phyloP scores from a whole-genome alignment of 495 filamentous ascomycete genomes.

The Thozetella sp. region DNA sequence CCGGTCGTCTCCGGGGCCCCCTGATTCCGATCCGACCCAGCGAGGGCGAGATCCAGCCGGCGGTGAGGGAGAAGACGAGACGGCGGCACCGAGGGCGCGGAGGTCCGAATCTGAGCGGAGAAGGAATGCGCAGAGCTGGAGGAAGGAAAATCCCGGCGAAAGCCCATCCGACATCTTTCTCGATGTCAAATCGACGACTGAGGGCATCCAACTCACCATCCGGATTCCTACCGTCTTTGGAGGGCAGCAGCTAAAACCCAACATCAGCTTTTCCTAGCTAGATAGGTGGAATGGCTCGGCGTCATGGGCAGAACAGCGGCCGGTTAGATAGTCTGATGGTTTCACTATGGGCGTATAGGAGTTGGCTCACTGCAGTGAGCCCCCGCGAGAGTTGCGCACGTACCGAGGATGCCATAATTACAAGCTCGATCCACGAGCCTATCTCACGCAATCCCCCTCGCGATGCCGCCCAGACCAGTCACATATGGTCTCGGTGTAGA shows the following conservation, averaged over 20 bases:
- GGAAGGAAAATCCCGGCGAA: constrained; percentile 34
- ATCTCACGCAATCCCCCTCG: too few relatives aligned
- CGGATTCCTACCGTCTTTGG: constrained; percentile 52
- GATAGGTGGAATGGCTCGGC: not conserved
- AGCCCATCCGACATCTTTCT: constrained; percentile 54
- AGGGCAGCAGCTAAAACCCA: constrained; percentile 26
- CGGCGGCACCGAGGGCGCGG: constrained; percentile 10
- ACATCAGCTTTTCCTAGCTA: constrained; percentile 29
- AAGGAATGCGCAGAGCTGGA: constrained; percentile 36
- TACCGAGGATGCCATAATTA: too few relatives aligned
- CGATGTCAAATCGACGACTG: constrained; percentile 52
- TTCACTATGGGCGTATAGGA: too few relatives aligned
- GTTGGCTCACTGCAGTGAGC: too few relatives aligned
- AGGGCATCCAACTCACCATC: constrained; percentile 52
- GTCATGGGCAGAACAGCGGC: not conserved
- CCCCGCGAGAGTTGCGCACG: too few relatives aligned
- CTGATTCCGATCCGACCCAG: too few relatives aligned
- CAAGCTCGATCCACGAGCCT: too few relatives aligned
- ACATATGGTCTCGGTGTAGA: not conserved
- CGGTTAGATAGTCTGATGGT: not conserved
- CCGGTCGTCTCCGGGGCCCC: too few relatives aligned
- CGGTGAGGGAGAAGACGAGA: constrained; percentile 5
- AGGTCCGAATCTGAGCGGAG: constrained; percentile 31
- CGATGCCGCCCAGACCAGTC: too few relatives aligned
- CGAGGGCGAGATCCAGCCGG: too few relatives aligned